Evolutionary conservation across 1,284 basidiomycete species (phyloP).

Genomic region (Flammula alnicola): DNA sequence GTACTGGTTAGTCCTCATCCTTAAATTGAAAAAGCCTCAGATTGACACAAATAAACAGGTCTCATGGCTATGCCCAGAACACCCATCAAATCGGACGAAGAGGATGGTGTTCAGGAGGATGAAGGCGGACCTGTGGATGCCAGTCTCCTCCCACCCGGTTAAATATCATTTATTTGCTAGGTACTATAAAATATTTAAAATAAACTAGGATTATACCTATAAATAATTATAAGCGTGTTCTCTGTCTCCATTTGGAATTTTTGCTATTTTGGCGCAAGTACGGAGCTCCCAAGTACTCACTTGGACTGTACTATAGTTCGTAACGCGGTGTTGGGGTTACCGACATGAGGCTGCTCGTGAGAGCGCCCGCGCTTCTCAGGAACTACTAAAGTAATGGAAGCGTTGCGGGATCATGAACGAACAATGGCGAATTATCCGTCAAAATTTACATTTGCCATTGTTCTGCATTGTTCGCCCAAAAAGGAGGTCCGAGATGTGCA

Average conservation of each 20-base stretch:
- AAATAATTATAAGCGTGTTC: background rate
- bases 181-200: background rate
- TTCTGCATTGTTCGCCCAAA: constrained; percentile 11
- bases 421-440: constrained; percentile 6
- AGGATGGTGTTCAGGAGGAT: constrained; percentile 48
- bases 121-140: constrained; percentile 64
- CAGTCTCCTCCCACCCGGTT: constrained; percentile 90
- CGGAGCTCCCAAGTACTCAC: background rate
- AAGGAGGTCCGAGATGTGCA: background rate
- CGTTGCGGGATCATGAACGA: constrained; percentile 1
- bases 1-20: constrained; percentile 70
- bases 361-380: background rate
- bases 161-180: constrained; percentile 27
- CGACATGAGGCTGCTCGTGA: background rate
- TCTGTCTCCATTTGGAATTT: background rate
- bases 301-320: no score
- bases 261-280: background rate
- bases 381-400: no score
- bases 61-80: constrained; percentile 97
- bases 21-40: background rate
- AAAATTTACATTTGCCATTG: constrained; percentile 4
- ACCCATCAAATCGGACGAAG: constrained; percentile 76
- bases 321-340: background rate
- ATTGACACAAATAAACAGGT: constrained; percentile 49
- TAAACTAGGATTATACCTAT: background rate